These are phyloP conservation scores for Hypoxylon sp. DNA, from an alignment of 2,329 filamentous ascomycete species.

Conservation along the genomic window DNA sequence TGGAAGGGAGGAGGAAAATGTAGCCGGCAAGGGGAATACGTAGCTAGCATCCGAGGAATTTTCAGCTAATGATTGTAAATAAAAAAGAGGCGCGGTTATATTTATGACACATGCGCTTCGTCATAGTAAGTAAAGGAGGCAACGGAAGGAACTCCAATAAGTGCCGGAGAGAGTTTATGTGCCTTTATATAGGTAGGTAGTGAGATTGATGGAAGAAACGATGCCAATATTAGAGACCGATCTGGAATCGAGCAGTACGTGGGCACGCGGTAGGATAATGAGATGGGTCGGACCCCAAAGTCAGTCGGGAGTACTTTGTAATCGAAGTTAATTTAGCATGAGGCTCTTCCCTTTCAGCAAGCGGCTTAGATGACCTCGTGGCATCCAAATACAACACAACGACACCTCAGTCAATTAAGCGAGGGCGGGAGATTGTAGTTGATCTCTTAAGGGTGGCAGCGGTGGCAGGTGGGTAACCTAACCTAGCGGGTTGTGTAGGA, in stretches of 20 bases:
- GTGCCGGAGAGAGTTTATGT: constrained; percentile 19
- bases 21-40: constrained; percentile 6
- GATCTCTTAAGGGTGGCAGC: constrained; percentile 8
- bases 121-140: constrained; percentile 15
- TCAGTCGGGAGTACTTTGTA: constrained; percentile 33
- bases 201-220: constrained; percentile 4
- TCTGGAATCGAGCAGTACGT: constrained; percentile 22
- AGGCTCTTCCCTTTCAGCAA: constrained; percentile 38
- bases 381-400: constrained; percentile 36
- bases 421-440: constrained; percentile 28
- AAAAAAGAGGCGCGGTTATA: constrained; percentile 9
- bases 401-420: constrained; percentile 26
- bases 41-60: not conserved
- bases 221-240: constrained; percentile 36
- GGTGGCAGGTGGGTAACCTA: not conserved
- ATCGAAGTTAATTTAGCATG: constrained; percentile 39
- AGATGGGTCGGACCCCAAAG: constrained; percentile 30
- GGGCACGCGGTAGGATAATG: constrained; percentile 12
- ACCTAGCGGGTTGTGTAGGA: constrained; percentile 22
- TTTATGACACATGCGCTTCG: constrained; percentile 8
- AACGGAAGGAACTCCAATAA: constrained; percentile 7
- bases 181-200: constrained; percentile 8
- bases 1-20: constrained; percentile 7
- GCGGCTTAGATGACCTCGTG: constrained; percentile 40
- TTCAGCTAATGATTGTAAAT: constrained; percentile 3